Evolutionary conservation across 2,329 filamentous ascomycete species (phyloP), one percentile per base, ranked within the genome.

Genomic region (Akanthomyces dipterigenus): DNA sequence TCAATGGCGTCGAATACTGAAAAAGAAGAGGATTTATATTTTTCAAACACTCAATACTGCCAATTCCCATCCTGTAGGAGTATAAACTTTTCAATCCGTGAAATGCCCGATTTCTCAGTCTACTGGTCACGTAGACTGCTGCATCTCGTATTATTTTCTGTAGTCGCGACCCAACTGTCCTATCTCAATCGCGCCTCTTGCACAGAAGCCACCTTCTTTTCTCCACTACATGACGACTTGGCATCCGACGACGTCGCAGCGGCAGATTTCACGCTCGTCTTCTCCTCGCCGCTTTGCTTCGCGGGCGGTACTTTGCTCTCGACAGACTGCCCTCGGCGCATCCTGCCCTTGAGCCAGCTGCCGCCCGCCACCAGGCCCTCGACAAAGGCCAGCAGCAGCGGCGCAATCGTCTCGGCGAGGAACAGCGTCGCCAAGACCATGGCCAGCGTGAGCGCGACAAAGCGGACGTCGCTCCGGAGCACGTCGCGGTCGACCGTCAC

Each of bases 381-480:
- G 14, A 65, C 63, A 7, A 63, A n/a, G 2, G 43, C n/a, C 11
- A 67, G 51, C 24, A 67, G 54, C 5, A 64, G 28, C 36, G 65
- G 65, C 12, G 65, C 64, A 57, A 66, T 66, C 1, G 63, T 64
- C 56, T 67, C 65, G 3, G 64, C 61, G 7, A 66, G 49, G 40
- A 66, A 66, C 22, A 65, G 46, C 20, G 65, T 65, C 31, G 65
- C 63, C 50, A 66, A 62, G 11, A 63, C 63, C 65, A 67, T 67
- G 22, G 65, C 63, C 34, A 67, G 55, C 22, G 65, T 66, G 12
- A 67, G 56, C 2, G 59, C 59, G 14, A 67, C 48, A 7, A 65
- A 64, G 18, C 61, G 64, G 38, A 42, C 61, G 20, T 63, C 55
- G 34, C 63, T 62, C 12, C 45, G 55, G 28, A 65, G 60, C 24